Conservation (phyloP, 2,329 filamentous ascomycete species). For the Exophiala alcalophila region DNA sequence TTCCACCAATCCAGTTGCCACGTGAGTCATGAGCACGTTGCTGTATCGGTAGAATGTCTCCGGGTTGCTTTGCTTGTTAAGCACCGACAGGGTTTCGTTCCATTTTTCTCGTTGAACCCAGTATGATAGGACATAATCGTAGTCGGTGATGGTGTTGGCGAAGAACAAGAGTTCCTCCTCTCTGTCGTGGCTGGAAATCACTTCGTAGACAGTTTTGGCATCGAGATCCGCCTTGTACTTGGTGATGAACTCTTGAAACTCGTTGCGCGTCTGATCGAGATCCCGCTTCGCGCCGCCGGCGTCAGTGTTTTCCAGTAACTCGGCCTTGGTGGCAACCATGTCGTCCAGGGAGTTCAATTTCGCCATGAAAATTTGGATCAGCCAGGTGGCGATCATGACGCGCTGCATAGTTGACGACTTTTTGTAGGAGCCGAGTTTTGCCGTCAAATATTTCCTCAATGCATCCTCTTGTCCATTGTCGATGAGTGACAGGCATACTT, state of each 20-base stretch:
- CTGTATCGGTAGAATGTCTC: constrained; percentile 96
- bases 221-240: constrained; percentile 87
- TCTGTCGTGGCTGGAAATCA: constrained; percentile 90
- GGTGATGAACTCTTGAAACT: constrained; percentile 84
- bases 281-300: constrained; percentile 69
- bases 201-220: constrained; percentile 86
- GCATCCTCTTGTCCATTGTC: constrained; percentile 89
- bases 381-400: constrained; percentile 92
- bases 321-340: constrained; percentile 83
- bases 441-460: constrained; percentile 80
- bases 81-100: constrained; percentile 77
- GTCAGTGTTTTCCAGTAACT: constrained; percentile 69
- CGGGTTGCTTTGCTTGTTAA: constrained; percentile 88
- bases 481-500: constrained; percentile 87
- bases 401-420: constrained; percentile 86
- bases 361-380: constrained; percentile 94
- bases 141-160: constrained; percentile 82
- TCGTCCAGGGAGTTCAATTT: constrained; percentile 94
- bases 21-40: constrained; percentile 91
- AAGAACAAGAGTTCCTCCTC: constrained; percentile 92
- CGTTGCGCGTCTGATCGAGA: constrained; percentile 66
- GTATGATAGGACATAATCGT: constrained; percentile 91
- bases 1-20: constrained; percentile 81
- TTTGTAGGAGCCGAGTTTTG: constrained; percentile 77
- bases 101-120: constrained; percentile 96